Percentiles rank a stretch among this genome's conserved stretches.
Conservation (phyloP, 1,139 yeast species). For the Pichia sp. region DNA sequence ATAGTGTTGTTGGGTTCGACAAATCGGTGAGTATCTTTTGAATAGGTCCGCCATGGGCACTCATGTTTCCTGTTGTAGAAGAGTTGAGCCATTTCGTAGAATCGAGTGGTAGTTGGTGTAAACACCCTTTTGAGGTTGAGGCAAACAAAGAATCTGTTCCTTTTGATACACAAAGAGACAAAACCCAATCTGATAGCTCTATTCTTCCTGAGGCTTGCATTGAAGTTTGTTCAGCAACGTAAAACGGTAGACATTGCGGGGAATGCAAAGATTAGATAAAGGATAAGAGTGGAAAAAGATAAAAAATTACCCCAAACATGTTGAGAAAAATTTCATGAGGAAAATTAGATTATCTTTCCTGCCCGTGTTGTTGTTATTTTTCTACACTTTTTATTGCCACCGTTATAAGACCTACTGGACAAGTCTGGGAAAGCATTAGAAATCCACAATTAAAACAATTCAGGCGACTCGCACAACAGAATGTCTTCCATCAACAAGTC, state of each 20-base stretch:
- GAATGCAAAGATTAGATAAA: not conserved
- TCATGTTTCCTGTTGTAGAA: not conserved
- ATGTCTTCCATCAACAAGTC: slow-evolving; percentile 34
- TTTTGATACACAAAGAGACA: slow-evolving; percentile 38
- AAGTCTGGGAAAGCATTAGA: too few species aligned
- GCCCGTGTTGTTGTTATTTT: not conserved
- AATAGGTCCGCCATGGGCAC: slow-evolving; percentile 27
- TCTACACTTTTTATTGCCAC: too few species aligned
- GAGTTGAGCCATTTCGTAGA: slow-evolving; percentile 13
- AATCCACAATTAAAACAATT: not conserved
- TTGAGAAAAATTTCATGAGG: not conserved
- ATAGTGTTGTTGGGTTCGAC: slow-evolving; percentile 24
- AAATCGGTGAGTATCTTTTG: slow-evolving; percentile 24
- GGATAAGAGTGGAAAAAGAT: not conserved
- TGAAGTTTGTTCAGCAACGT: not conserved
- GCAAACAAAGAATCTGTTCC: slow-evolving; percentile 40
- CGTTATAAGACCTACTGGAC: too few species aligned
- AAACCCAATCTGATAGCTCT: slow-evolving; percentile 43
- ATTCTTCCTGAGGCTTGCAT: not conserved
- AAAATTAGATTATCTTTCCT: not conserved
- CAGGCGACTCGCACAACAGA: not conserved
- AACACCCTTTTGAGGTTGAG: slow-evolving; percentile 46
- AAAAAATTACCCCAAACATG: not conserved
- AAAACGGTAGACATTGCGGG: too few species aligned
- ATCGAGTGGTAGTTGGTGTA: slow-evolving; percentile 39